phyloP scores from a whole-genome alignment of 2,329 filamentous ascomycete genomes.

The Neurospora sp. region DNA sequence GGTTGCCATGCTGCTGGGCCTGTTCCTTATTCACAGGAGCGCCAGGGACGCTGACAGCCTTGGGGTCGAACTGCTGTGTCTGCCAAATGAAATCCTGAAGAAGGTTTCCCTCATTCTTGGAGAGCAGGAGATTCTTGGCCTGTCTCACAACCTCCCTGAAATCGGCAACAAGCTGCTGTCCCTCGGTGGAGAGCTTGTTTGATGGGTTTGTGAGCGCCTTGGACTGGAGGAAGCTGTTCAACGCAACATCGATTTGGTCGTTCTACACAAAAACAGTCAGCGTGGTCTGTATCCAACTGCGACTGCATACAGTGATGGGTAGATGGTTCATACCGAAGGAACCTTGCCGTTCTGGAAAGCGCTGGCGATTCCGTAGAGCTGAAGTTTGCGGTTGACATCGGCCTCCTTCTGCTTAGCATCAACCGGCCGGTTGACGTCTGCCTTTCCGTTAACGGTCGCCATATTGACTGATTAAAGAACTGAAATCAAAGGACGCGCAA shows the following conservation, averaged over 20 bases:
- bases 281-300: not conserved
- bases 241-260: constrained; percentile 87
- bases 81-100: constrained; percentile 97
- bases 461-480: constrained; percentile 8
- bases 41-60: constrained; percentile 49
- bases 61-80: constrained; percentile 63
- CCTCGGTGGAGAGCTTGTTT: constrained; percentile 70
- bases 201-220: constrained; percentile 61
- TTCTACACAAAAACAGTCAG: constrained; percentile 44
- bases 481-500: not conserved
- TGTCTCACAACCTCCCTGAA: constrained; percentile 71
- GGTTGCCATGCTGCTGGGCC: constrained; percentile 72
- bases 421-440: constrained; percentile 61
- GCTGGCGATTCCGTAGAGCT: constrained; percentile 81
- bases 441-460: constrained; percentile 8
- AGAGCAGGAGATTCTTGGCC: constrained; percentile 74
- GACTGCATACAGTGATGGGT: not conserved
- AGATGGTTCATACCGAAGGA: constrained; percentile 54
- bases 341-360: constrained; percentile 86
- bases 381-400: constrained; percentile 87
- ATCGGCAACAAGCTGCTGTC: constrained; percentile 68
- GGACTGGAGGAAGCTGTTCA: constrained; percentile 78
- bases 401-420: constrained; percentile 69
- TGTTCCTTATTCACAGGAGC: constrained; percentile 65
- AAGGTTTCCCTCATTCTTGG: constrained; percentile 91